Evolutionary conservation across 2,329 filamentous ascomycete species (phyloP), one percentile per base, ranked within the genome.

Genomic region (Colletotrichum tamarilloi): DNA sequence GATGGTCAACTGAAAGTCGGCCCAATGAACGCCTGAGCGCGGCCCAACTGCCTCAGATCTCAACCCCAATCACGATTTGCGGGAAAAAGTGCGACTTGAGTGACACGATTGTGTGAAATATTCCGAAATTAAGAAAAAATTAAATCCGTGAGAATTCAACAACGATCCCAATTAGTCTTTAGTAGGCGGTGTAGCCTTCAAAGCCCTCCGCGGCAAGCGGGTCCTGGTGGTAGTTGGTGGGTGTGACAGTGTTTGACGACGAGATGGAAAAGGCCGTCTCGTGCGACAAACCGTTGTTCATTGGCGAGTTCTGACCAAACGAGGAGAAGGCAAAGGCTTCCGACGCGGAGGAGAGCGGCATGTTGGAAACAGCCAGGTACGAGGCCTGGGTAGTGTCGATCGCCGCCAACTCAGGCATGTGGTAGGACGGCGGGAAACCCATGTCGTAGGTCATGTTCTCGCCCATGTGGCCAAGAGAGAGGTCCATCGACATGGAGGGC

Each of bases 201-300:
- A 74, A 71, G 12, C 62, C 42, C 8, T 74, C 63, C 4, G 42
- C 63, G 1, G 19, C 46, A 26, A 74, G 35, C 30, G 56, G 30
- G 42, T 71, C 66, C 24, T 70, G 70, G 52, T 70, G 70, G 42
- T 66, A 75, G n/a, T 53, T 75, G 28, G 70, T 69, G 14, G 70
- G 70, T 26, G 73, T 74, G 4, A 75, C 73, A 5, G 72, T 74
- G 62, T 75, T 70, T 11, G 73, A 74, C 16, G 71, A 74, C 35
- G 71, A 71, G 52, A 74, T 72, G 57, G 72, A 75, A 55, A 75
- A 75, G 8, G 71, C 72, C n/a, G 67, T 57, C 52, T 75, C 74
- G 67, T 71, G 67, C 42, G 74, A 52, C 66, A 75, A 22, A 24
- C 64, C 62, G 49, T 64, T 49, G 42, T n/a, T 67, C 65, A 75